Conservation (phyloP, 192 early-diverging fungal species). For the Coemansia sp. region DNA sequence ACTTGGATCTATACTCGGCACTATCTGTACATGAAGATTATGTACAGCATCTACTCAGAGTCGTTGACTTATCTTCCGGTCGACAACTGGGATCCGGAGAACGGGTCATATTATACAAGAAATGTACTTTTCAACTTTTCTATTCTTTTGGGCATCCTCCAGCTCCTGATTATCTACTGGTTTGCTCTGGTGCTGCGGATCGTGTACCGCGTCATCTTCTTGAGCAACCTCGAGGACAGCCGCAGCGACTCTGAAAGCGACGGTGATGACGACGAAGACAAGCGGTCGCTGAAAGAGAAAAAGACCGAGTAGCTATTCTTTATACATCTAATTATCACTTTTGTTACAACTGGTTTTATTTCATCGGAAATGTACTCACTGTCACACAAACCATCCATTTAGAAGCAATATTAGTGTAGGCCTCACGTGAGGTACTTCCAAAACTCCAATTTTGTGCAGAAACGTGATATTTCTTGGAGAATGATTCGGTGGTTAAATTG, state of each 20-base stretch:
- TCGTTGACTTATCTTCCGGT: conserved; percentile 20
- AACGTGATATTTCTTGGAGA: not conserved
- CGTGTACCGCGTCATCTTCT: conserved; percentile 58
- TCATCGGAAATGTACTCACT: not conserved
- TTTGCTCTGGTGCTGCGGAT: conserved; percentile 65
- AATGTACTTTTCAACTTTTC: conserved; percentile 18
- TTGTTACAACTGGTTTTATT: not conserved
- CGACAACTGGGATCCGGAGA: conserved; percentile 27
- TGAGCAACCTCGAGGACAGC: conserved; percentile 60
- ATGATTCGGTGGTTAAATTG: not conserved
- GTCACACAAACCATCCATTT: not conserved
- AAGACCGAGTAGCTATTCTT: conserved; percentile 2
- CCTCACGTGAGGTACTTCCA: not conserved
- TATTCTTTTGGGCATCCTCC: conserved; percentile 51
- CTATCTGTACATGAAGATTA: conserved; percentile 67
- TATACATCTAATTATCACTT: not conserved
- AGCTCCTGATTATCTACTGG: conserved; percentile 69
- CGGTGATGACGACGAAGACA: conserved; percentile 11
- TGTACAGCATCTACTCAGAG: conserved; percentile 59
- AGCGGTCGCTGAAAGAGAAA: not conserved
- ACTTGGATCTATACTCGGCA: conserved; percentile 77
- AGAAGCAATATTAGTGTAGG: not conserved
- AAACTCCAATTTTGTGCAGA: not conserved
- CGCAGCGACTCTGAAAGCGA: conserved; percentile 68
- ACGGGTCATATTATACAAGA: conserved; percentile 29